phyloP scores from a whole-genome alignment of 805 yeast species.

The Starmera quercuum region DNA sequence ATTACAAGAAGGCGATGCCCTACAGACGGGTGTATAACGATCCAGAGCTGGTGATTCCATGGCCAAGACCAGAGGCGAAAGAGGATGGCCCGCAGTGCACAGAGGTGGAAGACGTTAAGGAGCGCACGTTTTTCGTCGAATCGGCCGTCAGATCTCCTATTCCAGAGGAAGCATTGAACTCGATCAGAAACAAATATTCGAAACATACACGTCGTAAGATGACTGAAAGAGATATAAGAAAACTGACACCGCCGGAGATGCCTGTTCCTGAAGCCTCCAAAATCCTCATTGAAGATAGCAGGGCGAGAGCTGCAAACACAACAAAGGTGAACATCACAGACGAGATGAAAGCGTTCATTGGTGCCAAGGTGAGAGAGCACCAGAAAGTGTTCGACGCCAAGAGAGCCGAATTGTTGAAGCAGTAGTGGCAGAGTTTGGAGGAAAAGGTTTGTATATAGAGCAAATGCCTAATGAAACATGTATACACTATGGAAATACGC shows the following conservation, averaged over 20 bases:
- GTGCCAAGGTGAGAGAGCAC: constrained; percentile 30
- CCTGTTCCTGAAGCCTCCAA: constrained; percentile 60
- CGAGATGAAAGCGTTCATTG: constrained; percentile 50
- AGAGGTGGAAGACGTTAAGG: constrained; percentile 45
- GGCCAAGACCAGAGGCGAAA: constrained; percentile 67
- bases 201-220: constrained; percentile 58
- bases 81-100: constrained; percentile 59
- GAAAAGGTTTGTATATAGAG: too few relatives aligned
- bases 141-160: constrained; percentile 59
- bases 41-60: constrained; percentile 68
- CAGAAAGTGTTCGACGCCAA: constrained; percentile 14
- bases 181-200: constrained; percentile 73
- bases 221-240: constrained; percentile 53
- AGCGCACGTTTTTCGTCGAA: constrained; percentile 68
- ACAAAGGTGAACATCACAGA: constrained; percentile 33
- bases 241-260: constrained; percentile 63
- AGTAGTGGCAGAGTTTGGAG: too few relatives aligned
- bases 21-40: constrained; percentile 69
- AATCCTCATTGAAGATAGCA: constrained; percentile 42
- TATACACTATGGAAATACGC: too few relatives aligned
- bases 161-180: constrained; percentile 56
- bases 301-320: constrained; percentile 28
- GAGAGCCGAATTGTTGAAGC: too few relatives aligned
- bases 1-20: constrained; percentile 68
- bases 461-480: too few relatives aligned